These are phyloP conservation scores for Aureobasidium sp. DNA, from an alignment of 2,329 filamentous ascomycete species.

Conservation along the genomic window DNA sequence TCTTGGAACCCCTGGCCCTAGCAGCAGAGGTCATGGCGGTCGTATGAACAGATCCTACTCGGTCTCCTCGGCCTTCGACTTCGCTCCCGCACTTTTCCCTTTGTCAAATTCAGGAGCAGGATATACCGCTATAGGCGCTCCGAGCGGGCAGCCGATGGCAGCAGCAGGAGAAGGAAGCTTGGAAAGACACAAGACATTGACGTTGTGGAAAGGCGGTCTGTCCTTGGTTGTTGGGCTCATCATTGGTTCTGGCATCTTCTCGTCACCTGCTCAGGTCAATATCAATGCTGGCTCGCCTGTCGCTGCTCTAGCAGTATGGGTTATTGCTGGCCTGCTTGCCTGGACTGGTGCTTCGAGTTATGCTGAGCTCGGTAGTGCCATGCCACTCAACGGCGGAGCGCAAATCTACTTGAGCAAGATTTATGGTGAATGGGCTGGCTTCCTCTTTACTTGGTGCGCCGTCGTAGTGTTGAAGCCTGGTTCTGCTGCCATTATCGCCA, in stretches of 20 bases:
- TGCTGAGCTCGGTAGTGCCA: constrained; percentile 90
- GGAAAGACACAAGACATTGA: constrained; percentile 93
- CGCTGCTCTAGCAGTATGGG: constrained; percentile 84
- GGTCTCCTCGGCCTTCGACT: constrained; percentile 89
- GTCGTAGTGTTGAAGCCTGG: constrained; percentile 92
- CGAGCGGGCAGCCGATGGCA: constrained; percentile 52
- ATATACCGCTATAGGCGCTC: constrained; percentile 80
- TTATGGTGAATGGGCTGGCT: constrained; percentile 86
- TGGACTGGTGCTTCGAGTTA: constrained; percentile 96
- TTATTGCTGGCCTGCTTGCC: constrained; percentile 80
- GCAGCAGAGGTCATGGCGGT: constrained; percentile 9
- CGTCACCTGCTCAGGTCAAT: constrained; percentile 87
- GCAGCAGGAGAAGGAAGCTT: constrained; percentile 65
- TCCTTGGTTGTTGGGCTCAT: constrained; percentile 88
- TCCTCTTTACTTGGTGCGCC: constrained; percentile 94
- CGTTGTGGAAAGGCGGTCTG: constrained; percentile 87
- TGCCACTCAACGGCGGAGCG: constrained; percentile 88
- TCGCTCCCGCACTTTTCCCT: constrained; percentile 86
- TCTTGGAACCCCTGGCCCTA: constrained; percentile 41
- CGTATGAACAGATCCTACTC: constrained; percentile 65
- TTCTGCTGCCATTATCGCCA: constrained; percentile 85
- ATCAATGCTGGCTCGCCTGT: constrained; percentile 85
- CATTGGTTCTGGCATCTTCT: constrained; percentile 95
- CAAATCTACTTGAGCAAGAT: constrained; percentile 95
- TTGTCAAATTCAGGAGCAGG: constrained; percentile 65